These are phyloP conservation scores for Chrysanthemum lavandulifolium DNA, from an alignment of 129 eudicot genomes.

Conservation along the genomic window DNA sequence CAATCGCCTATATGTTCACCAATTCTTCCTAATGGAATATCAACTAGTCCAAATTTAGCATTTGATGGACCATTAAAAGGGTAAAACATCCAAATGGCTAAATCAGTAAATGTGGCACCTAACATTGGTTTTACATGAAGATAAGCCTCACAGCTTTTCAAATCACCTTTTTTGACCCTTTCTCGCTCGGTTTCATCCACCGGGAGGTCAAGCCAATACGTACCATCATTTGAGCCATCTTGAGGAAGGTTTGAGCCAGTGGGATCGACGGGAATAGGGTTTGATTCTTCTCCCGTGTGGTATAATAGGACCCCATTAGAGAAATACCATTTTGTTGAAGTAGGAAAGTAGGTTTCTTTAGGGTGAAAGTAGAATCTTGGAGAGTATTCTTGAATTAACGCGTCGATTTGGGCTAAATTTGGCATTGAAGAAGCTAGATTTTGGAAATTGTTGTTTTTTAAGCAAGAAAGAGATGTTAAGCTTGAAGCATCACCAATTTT, in stretches of 20 bases:
- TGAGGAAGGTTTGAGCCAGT: slow-evolving; percentile 64
- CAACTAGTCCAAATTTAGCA: slow-evolving; percentile 46
- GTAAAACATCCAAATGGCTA: slow-evolving; percentile 66
- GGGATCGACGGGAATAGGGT: slow-evolving; percentile 37
- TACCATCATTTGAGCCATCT: slow-evolving; percentile 58
- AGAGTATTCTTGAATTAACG: slow-evolving; percentile 46
- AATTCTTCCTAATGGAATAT: slow-evolving; percentile 46
- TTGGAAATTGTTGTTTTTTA: slow-evolving; percentile 35
- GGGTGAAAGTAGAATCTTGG: slow-evolving; percentile 62
- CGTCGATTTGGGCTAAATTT: slow-evolving; percentile 36
- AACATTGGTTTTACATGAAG: slow-evolving; percentile 61
- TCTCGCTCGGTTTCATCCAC: slow-evolving; percentile 34
- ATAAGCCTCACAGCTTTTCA: slow-evolving; percentile 35
- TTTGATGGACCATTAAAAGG: slow-evolving; percentile 72
- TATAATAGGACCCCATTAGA: slow-evolving; percentile 50
- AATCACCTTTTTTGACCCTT: slow-evolving; percentile 50
- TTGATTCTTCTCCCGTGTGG: slow-evolving; percentile 51
- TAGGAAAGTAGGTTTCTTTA: slow-evolving; percentile 44
- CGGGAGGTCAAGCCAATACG: slow-evolving; percentile 72
- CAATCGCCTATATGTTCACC: slow-evolving; percentile 85
- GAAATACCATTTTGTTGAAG: slow-evolving; percentile 63
- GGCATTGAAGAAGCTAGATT: slow-evolving; percentile 40
- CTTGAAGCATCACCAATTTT: slow-evolving; percentile 13
- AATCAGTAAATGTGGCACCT: slow-evolving; percentile 67
- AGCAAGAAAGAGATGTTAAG: slow-evolving; percentile 39